These are phyloP conservation scores for Inonotus obliquus DNA, from an alignment of 1,284 basidiomycete species.

Conservation along the genomic window DNA sequence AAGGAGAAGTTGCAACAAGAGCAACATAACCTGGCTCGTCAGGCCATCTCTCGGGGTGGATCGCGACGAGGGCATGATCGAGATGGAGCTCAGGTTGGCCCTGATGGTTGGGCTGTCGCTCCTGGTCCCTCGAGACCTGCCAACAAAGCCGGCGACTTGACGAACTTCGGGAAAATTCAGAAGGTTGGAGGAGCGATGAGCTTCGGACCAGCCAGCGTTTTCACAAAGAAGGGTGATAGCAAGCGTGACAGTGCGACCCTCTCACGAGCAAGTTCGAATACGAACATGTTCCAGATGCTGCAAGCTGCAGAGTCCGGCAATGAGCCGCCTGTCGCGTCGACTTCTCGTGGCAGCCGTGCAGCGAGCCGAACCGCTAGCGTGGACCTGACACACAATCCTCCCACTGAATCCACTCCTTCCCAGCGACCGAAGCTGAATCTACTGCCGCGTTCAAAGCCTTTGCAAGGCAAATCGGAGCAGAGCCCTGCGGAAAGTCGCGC, in stretches of 20 bases:
- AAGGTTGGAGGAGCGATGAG: constrained; percentile 50
- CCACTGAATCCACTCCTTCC: constrained; percentile 36
- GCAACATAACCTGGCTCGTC: constrained; percentile 52
- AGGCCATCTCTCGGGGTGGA: constrained; percentile 66
- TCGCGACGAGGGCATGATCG: constrained; percentile 86
- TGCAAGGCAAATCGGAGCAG: constrained; percentile 39
- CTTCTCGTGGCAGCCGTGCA: constrained; percentile 8
- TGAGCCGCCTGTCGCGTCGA: constrained; percentile 42
- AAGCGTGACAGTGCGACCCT: constrained; percentile 63
- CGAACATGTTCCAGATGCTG: constrained; percentile 88
- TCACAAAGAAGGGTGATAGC: constrained; percentile 62
- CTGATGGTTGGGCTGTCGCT: constrained; percentile 89
- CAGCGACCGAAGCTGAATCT: constrained; percentile 76
- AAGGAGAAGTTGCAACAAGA: constrained; percentile 67
- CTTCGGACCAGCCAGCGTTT: constrained; percentile 79
- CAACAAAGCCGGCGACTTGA: constrained; percentile 81
- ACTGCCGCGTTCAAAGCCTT: constrained; percentile 52
- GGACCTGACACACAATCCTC: constrained; percentile 35
- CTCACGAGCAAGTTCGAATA: constrained; percentile 71
- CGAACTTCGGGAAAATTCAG: constrained; percentile 82
- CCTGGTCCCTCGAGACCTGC: constrained; percentile 53
- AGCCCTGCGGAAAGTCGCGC: constrained; percentile 49
- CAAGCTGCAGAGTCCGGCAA: constrained; percentile 49
- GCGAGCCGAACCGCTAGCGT: constrained; percentile 44
- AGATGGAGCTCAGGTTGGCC: constrained; percentile 46